phyloP scores from a whole-genome alignment of 1,284 basidiomycete genomes.

The Ganoderma meredithae region DNA sequence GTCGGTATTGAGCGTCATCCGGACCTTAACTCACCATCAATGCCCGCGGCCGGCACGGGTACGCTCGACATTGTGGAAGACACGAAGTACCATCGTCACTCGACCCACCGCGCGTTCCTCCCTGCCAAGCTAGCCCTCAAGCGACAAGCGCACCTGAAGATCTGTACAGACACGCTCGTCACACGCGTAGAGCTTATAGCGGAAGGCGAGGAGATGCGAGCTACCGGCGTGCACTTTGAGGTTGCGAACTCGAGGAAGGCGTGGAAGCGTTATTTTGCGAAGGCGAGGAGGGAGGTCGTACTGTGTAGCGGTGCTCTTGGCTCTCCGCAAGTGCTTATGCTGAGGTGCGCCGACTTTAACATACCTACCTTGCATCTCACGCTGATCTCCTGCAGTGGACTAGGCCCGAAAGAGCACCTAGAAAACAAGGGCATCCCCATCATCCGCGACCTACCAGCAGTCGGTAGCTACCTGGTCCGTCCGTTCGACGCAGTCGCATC shows the following conservation, averaged over 20 bases:
- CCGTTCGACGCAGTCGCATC: too few relatives aligned
- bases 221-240: conserved; percentile 30
- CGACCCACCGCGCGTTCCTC: conserved; percentile 41
- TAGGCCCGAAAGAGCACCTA: conserved; percentile 43
- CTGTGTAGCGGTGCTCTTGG: conserved; percentile 44
- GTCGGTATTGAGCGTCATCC: conserved; percentile 35
- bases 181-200: conserved; percentile 21
- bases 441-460: conserved; percentile 43
- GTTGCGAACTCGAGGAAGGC: conserved; percentile 14
- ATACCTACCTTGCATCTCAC: too few relatives aligned
- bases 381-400: conserved; percentile 30
- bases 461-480: conserved; percentile 33
- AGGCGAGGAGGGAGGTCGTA: conserved; percentile 41
- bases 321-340: conserved; percentile 43
- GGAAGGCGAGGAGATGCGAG: conserved; percentile 14
- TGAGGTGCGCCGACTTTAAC: conserved; percentile 37
- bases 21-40: conserved; percentile 40
- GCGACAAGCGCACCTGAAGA: conserved; percentile 35
- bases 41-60: conserved; percentile 35
- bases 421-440: conserved; percentile 39
- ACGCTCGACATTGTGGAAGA: conserved; percentile 39
- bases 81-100: conserved; percentile 33
- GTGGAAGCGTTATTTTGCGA: conserved; percentile 26
- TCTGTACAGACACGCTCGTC: conserved; percentile 41
- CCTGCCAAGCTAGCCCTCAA: conserved; percentile 31